These are phyloP conservation scores for Saxophila tyrrhenica DNA, from an alignment of 495 filamentous ascomycete genomes.

Conservation along the genomic window DNA sequence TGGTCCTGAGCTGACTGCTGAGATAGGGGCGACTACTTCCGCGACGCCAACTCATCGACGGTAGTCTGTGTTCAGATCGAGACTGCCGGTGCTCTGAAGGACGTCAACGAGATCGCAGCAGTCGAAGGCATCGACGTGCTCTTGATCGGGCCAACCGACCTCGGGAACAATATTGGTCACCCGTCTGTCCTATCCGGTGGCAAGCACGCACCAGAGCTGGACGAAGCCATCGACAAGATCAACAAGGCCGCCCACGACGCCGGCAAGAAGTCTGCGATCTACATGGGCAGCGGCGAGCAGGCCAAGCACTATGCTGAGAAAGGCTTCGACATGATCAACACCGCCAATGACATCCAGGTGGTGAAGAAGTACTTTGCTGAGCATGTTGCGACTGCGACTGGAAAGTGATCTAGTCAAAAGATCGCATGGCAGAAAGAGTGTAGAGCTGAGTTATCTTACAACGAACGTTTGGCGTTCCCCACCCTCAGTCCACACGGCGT, in stretches of 20 bases:
- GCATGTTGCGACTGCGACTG: background rate
- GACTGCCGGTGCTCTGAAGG: constrained; percentile 59
- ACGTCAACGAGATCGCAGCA: constrained; percentile 59
- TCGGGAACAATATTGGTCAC: constrained; percentile 64
- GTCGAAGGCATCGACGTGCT: constrained; percentile 62
- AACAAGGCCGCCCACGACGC: constrained; percentile 49
- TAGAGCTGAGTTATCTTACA: too few relatives aligned
- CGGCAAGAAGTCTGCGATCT: constrained; percentile 70
- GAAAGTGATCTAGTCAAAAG: too few relatives aligned
- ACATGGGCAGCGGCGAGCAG: constrained; percentile 56
- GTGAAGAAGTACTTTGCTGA: constrained; percentile 12
- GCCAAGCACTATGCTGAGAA: constrained; percentile 49
- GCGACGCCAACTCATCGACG: constrained; percentile 60
- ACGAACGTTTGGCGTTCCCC: too few relatives aligned
- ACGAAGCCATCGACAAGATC: constrained; percentile 55
- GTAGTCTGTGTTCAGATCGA: constrained; percentile 75
- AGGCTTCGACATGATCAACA: constrained; percentile 68
- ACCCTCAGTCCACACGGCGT: too few relatives aligned
- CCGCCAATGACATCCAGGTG: constrained; percentile 10
- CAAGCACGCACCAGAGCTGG: constrained; percentile 48
- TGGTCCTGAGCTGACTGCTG: background rate
- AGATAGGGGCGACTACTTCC: constrained; percentile 45
- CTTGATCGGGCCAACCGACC: constrained; percentile 69
- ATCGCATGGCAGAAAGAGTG: too few relatives aligned
- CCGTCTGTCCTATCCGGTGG: constrained; percentile 41